Evolutionary conservation across 768 basidiomycete species (phyloP), one percentile per base, ranked within the genome.

Genomic region (Tremella mesenterica): DNA sequence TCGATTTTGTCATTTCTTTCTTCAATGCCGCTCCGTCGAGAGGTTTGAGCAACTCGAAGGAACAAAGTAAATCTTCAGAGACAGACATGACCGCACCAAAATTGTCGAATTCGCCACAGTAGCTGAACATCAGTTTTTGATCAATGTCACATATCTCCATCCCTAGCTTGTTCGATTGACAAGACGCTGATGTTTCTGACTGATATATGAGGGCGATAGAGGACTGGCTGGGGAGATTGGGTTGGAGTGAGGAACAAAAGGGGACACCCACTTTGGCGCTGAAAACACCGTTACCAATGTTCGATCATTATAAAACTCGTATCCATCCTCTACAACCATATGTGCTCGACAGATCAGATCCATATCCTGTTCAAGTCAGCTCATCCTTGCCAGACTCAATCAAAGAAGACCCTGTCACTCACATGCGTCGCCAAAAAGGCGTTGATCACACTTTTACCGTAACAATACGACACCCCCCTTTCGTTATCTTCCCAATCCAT

Each of bases 401-500:
- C n/a, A 16, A 44, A 18, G 20, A 14, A 6, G 27, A 52, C 51
- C 27, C 44, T 23, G 23, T 16, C 5, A 62, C 71, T 68, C 55
- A 73, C 72, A 57, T 73, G 70, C 12, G 70, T 70, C 1, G 72
- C 83, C 52, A 97, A 77, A 78, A 97, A 96, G 59, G 92, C 87
- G 66, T 93, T 93, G 70, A 97, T 96, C 63, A 97, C 86, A 12
- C 83, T 83, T 77, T 96, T 97, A 46, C 95, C 95, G 67, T 96
- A 99, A 76, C 95, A 97, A 77, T 92, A 99, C 72, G 90, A 95
- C 56, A 99, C 95, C 16, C 95, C 95, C 49, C 95, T 80, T 74
- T 99, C 95, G 73, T 97, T 99, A 73, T 99, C 95, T 76, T 97
- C 95, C 95, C 95, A 99, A 69, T 97, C 95, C 47, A 88, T 70